A percentile compares a stretch with the other conserved stretches of the same genome.
Conservation (phyloP, 768 basidiomycete species). For the Amanita pallidorosea region DNA sequence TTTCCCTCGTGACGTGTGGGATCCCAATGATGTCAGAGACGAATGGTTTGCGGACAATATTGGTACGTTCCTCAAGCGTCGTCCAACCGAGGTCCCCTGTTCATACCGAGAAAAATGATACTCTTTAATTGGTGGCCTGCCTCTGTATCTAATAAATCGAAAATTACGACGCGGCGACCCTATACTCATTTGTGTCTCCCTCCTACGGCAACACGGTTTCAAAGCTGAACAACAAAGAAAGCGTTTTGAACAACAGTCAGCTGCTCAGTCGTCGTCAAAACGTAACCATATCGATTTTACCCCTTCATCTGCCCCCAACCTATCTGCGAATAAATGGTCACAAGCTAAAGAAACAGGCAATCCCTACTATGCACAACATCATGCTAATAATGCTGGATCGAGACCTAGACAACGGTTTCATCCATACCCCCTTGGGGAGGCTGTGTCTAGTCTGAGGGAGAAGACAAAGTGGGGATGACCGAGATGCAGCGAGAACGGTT, state of each 20-base stretch:
- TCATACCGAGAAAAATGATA: conserved; percentile 4
- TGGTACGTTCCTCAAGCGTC: conserved; percentile 37
- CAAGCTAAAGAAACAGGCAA: not conserved
- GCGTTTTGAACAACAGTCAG: conserved; percentile 49
- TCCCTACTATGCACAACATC: not conserved
- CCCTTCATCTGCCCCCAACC: conserved; percentile 8
- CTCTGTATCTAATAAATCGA: not conserved
- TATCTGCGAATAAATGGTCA: not conserved
- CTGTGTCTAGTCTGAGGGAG: not conserved
- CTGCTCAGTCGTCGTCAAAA: conserved; percentile 41
- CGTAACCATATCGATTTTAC: conserved; percentile 58
- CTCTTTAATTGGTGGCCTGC: not conserved
- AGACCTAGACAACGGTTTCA: conserved; percentile 5
- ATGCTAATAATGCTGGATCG: not conserved
- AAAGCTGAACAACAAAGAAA: conserved; percentile 55
- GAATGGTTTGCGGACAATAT: conserved; percentile 75
- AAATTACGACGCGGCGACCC: not conserved
- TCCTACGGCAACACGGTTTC: conserved; percentile 6
- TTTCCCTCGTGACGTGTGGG: conserved; percentile 68
- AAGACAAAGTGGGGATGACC: not conserved
- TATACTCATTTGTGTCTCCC: not conserved
- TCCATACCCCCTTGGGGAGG: conserved; percentile 1
- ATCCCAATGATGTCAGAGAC: conserved; percentile 47
- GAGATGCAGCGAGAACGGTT: not conserved
- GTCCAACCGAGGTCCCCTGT: not conserved